A percentile compares a stretch with the other conserved stretches of the same genome.
Evolutionary conservation across 768 basidiomycete genomes (phyloP).

Genomic region (Artomyces pyxidatus): DNA sequence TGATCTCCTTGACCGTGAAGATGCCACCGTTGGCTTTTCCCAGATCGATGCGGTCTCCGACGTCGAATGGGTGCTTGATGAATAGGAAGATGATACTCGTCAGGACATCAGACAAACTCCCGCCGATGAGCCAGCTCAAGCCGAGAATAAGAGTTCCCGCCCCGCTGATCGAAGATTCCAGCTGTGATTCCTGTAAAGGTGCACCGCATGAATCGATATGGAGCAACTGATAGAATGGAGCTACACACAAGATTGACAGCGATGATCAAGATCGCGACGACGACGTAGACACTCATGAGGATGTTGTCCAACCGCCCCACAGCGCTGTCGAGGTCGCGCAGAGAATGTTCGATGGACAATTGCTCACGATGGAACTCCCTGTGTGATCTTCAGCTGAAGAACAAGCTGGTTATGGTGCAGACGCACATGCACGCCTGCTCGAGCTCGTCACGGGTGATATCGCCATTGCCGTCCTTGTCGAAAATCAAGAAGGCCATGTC

Average conservation of each 20-base stretch:
- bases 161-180: constrained; percentile 67
- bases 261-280: constrained; percentile 69
- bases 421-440: constrained; percentile 63
- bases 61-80: constrained; percentile 79
- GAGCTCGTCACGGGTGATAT: constrained; percentile 61
- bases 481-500: constrained; percentile 60
- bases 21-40: constrained; percentile 28
- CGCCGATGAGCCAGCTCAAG: constrained; percentile 82
- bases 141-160: constrained; percentile 59
- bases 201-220: too few relatives aligned
- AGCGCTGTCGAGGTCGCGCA: constrained; percentile 87
- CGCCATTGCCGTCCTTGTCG: constrained; percentile 67
- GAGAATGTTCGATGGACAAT: constrained; percentile 72
- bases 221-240: too few relatives aligned
- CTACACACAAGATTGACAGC: constrained; percentile 65
- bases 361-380: constrained; percentile 84
- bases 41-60: constrained; percentile 63
- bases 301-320: constrained; percentile 83
- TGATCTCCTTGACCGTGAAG: constrained; percentile 85
- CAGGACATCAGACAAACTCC: constrained; percentile 71
- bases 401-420: not conserved
- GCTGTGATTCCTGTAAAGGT: constrained; percentile 52
- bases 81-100: constrained; percentile 88
- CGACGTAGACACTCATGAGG: constrained; percentile 69
- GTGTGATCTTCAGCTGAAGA: constrained; percentile 9